Conservation (phyloP, 345 rosid species). For the Acer yangbiense region DNA sequence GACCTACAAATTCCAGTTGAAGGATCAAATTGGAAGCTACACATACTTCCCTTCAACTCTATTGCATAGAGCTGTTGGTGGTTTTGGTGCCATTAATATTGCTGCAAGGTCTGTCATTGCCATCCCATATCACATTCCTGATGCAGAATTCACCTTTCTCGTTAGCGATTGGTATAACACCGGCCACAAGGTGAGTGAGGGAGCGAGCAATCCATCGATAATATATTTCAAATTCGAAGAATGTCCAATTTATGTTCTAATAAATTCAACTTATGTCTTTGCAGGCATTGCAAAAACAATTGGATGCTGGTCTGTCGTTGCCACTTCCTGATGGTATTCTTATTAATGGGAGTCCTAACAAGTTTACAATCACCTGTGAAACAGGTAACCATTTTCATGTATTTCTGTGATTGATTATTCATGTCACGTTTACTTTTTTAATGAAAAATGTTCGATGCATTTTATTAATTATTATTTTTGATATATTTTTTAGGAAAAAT, state of each 20-base stretch:
- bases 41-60: constrained; percentile 68
- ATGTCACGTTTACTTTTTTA: too few relatives aligned
- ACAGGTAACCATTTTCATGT: constrained; percentile 38
- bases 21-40: constrained; percentile 80
- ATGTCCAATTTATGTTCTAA: not conserved
- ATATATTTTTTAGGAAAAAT: constrained; percentile 49
- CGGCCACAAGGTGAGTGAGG: constrained; percentile 53
- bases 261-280: constrained; percentile 6
- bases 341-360: constrained; percentile 59
- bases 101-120: constrained; percentile 38
- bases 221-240: too few relatives aligned
- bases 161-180: constrained; percentile 49
- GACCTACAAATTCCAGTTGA: constrained; percentile 79
- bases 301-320: constrained; percentile 53
- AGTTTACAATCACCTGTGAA: constrained; percentile 48
- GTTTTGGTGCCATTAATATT: constrained; percentile 49
- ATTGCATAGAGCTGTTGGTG: constrained; percentile 76
- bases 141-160: constrained; percentile 39
- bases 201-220: too few relatives aligned
- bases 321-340: constrained; percentile 68
- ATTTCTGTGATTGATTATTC: too few relatives aligned
- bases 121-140: constrained; percentile 46
- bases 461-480: too few relatives aligned
- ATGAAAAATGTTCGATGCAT: too few relatives aligned
- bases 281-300: constrained; percentile 49